Evolutionary conservation across 495 filamentous ascomycete species (phyloP), one percentile per base, ranked within the genome.

Genomic region (Penicillium cosmopolitanum): DNA sequence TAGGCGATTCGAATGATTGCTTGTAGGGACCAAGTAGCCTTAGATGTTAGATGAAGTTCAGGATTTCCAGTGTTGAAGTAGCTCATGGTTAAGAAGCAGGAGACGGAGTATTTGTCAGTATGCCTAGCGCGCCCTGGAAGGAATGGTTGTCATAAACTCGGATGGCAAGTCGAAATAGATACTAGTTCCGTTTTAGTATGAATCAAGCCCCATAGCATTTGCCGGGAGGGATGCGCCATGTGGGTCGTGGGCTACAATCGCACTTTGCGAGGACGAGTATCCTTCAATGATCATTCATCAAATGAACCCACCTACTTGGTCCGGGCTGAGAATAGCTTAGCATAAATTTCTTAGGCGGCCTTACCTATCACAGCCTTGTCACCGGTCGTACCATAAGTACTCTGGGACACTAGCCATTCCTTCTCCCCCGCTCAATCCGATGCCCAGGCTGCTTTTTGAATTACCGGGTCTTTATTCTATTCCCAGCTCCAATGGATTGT

Each of bases 301-400:
- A n/a, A 16, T 18, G 16, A 46, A 21, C 42, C 18, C n/a, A 21
- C 16, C 4, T 3, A 18, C n/a, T 46, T 46, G 18, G 42, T 21
- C 42, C 18, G 42, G 36, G 12, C 15, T 38, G 36, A n/a, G 10
- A 38, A 38, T 38, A 13, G 42, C 16, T 19, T 46, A 46, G 42
- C n/a, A 46, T 46, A n/a, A 0, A 46, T 7, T 46, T 16, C 9
- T 10, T 6, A n/a, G 42, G 1, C n/a, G 8, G 9, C 42, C n/a
- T 46, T 18, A 7, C 42, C 42, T 46, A 46, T 46, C 42, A 46
- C 16, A 46, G 42, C 15, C n/a, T 46, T 18, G 42, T 46, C 42
- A 46, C 23, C n/a, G 16, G 5, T 12, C 16, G 42, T 46, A 46
- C n/a, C 8, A 46, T 46, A n/a, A 46, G 15, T n/a, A 0, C 12